Base-by-base conservation (phyloP, 768 basidiomycete genomes). In the Cytidiella melzeri region DNA sequence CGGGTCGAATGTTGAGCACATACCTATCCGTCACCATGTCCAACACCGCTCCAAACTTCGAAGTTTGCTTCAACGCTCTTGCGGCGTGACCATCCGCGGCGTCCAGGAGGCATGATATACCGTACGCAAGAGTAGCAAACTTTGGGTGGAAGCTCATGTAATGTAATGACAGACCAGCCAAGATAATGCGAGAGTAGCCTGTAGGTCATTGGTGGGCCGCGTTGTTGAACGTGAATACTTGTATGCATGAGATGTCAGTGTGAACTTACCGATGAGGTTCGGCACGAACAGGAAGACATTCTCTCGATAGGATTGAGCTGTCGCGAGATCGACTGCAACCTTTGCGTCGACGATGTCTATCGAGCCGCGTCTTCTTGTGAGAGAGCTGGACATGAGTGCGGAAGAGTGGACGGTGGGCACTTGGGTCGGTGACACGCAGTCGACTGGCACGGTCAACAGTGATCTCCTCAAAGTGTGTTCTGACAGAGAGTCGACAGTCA, bases 11-110 rank as follows among this genome's bases (percentile, higher is more conserved):
- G 9, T 45, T 24, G 10, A 9, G 27, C 20, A 64, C 83, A 55
- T 55, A 95, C 93, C 95, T 74, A 67, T 99, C 96, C 5, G 96
- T 98, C 37, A 99, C 95, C 96, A 99, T 99, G 68, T 99, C 96
- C 59, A 99, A 70, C 39, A 98, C 95, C 3, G 92, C 93, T 20
- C 96, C 96, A 67, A 98, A 97, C 70, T 95, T 94, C 47, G 89
- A 92, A 4, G 92, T 87, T 69, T 99, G 94, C 10, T 82, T 83
- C 37, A 96, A 71, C 1, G 83, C 81, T 41, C 96, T 76, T 11
- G 96, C 96, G 7, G 87, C 94, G 61, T 87, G 84, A 2, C 96
- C 96, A 56, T 98, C 96, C 24, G 94, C 86, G 13, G 92, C 96
- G 62, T 99, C 96, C 57, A 99, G 73, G 38, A 99, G 75, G 64